A percentile compares a stretch with the other conserved stretches of the same genome.
These are phyloP conservation scores for Taphrina wiesneri DNA, from an alignment of 1,139 yeast species.

Conservation along the genomic window DNA sequence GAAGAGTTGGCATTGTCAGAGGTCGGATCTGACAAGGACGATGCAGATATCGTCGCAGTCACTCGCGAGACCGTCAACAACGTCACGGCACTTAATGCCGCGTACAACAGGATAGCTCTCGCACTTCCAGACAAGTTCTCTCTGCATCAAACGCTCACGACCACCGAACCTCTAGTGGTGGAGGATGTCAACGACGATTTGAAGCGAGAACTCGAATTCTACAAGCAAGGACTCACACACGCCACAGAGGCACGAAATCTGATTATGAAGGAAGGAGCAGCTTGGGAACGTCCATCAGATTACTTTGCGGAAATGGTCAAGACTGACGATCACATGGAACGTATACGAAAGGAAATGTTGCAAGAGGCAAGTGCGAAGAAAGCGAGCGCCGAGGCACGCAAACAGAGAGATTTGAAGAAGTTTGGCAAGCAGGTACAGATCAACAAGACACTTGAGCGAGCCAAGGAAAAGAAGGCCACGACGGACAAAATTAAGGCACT, in stretches of 20 bases:
- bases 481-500: slow-evolving; percentile 85
- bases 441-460: slow-evolving; percentile 90
- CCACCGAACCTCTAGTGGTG: slow-evolving; percentile 60
- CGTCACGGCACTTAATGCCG: slow-evolving; percentile 47
- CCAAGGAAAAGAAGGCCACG: slow-evolving; percentile 88
- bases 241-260: slow-evolving; percentile 70
- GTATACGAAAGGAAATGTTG: slow-evolving; percentile 73
- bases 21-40: slow-evolving; percentile 53
- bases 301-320: slow-evolving; percentile 98
- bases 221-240: slow-evolving; percentile 89
- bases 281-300: slow-evolving; percentile 90
- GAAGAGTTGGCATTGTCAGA: slow-evolving; percentile 45
- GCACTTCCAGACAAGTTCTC: slow-evolving; percentile 58
- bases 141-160: slow-evolving; percentile 76
- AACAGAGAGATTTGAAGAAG: slow-evolving; percentile 92
- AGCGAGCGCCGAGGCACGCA: slow-evolving; percentile 90
- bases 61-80: slow-evolving; percentile 71
- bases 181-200: slow-evolving; percentile 92
- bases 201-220: slow-evolving; percentile 78
- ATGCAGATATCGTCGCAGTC: slow-evolving; percentile 85
- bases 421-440: slow-evolving; percentile 97
- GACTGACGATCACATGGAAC: slow-evolving; percentile 97
- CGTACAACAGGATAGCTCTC: slow-evolving; percentile 46
- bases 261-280: slow-evolving; percentile 55
- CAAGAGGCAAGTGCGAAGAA: slow-evolving; percentile 87